These are phyloP conservation scores for Lichtheimia ornata DNA, from an alignment of 371 early-diverging fungal species.

Conservation along the genomic window DNA sequence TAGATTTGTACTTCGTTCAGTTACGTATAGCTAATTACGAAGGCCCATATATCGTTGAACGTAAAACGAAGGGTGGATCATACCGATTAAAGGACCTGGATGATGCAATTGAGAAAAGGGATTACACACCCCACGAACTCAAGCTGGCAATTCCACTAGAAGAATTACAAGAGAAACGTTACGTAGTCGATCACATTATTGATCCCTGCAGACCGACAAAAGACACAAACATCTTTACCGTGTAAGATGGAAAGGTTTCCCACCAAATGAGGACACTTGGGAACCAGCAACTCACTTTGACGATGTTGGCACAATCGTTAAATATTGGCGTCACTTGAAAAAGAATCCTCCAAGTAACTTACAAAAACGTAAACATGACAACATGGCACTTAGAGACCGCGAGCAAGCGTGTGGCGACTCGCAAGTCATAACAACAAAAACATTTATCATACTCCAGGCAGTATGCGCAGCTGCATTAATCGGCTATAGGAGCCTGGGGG, in stretches of 20 bases:
- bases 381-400: too few relatives aligned
- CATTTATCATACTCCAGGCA: too few relatives aligned
- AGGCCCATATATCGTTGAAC: conserved; percentile 8
- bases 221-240: conserved; percentile 12
- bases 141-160: background rate
- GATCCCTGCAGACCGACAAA: conserved; percentile 2
- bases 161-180: conserved; percentile 1
- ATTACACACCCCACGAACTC: conserved; percentile 3
- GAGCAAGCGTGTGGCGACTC: too few relatives aligned
- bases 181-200: conserved; percentile 4
- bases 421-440: too few relatives aligned
- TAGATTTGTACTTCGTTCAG: too few relatives aligned
- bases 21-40: conserved; percentile 6
- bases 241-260: conserved; percentile 27
- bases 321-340: conserved; percentile 9
- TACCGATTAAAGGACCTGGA: conserved; percentile 9
- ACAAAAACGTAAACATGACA: background rate
- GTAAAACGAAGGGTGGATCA: conserved; percentile 13
- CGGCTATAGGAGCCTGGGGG: too few relatives aligned
- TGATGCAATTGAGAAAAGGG: background rate
- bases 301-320: conserved; percentile 16
- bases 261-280: conserved; percentile 24
- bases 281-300: conserved; percentile 21
- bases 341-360: background rate
- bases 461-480: too few relatives aligned